Base-by-base conservation (phyloP, 73 alveolate species). In the Blepharisma stoltei region DNA sequence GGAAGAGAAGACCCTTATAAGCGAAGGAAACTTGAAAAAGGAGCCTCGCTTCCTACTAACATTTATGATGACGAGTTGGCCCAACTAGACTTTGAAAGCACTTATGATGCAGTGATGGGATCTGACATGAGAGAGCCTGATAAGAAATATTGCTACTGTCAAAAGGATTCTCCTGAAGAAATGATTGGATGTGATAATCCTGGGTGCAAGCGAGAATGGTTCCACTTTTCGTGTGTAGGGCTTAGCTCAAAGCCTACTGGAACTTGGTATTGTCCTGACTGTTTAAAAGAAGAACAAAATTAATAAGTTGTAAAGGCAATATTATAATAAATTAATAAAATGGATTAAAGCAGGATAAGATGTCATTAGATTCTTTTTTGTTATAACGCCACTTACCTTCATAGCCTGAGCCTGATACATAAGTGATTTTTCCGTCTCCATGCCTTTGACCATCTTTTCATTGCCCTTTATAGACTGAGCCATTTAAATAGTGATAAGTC, bases 101-200 rank as follows among this genome's bases (percentile, higher is more conserved):
- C 21, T 54, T 53, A 49, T 76, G 25, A 27, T n/a, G 43, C 14
- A 5, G 32, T 20, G 1, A 8, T 14, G n/a, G 11, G 83, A 52
- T 7, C 54, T 69, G n/a, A 55, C 49, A 18, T 81, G 76, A 54
- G 78, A 50, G 44, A 8, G 11, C 52, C 41, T 32, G 68, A 66
- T 20, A 76, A 68, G 43, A 87, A 82, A 4, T 89, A 80, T 75
- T 89, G 96, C 76, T 89, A 79, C 78, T 89, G 96, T 75, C 78
- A 83, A 75, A 86, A 86, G 76, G 92, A 78, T 20, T 82, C 91
- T 67, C 86, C 85, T 83, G 96, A 88, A 9, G 88, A 89, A 76
- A 89, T 89, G 96, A 89, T 89, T 48, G 90, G 83, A 73, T 89
- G 96, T 77, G 96, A 89, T 73, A 83, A 86, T 54, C 96, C 96